A percentile compares a stretch with the other conserved stretches of the same genome.
These are phyloP conservation scores for Triticum dicoccoides DNA, from an alignment of 176 grass and related monocot species.

Conservation along the genomic window DNA sequence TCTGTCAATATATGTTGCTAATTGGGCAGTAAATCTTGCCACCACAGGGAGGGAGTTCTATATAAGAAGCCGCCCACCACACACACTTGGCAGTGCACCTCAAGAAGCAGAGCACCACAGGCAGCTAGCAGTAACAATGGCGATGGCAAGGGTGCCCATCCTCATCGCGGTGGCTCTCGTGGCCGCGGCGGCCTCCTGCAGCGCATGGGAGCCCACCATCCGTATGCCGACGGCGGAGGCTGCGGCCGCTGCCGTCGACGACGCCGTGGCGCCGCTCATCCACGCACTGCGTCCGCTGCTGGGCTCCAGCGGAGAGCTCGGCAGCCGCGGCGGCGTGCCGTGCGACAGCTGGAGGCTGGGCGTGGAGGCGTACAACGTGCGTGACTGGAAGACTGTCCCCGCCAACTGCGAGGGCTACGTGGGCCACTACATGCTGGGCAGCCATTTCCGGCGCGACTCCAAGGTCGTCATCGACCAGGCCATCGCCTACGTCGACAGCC, in stretches of 20 bases:
- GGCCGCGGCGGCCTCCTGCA: not conserved
- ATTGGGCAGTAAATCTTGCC: too few relatives aligned
- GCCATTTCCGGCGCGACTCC: slow-evolving; percentile 36
- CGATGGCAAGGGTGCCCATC: not conserved
- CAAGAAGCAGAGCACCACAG: not conserved
- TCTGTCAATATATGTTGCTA: too few relatives aligned
- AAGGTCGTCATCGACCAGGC: slow-evolving; percentile 33
- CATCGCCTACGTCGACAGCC: slow-evolving; percentile 26
- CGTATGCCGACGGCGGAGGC: not conserved
- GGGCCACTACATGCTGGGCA: slow-evolving; percentile 46
- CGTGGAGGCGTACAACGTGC: slow-evolving; percentile 48
- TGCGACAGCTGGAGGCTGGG: slow-evolving; percentile 18
- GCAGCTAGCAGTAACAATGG: not conserved
- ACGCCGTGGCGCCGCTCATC: not conserved
- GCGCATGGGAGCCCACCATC: not conserved
- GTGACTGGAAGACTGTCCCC: slow-evolving; percentile 30
- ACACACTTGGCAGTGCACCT: not conserved
- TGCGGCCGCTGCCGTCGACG: too few relatives aligned
- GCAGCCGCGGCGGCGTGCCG: not conserved
- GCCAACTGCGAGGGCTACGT: slow-evolving; percentile 29
- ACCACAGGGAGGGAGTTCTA: not conserved
- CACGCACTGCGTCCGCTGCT: not conserved
- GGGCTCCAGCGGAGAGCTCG: not conserved
- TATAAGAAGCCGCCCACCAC: not conserved
- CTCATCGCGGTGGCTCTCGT: not conserved